These are phyloP conservation scores for Leishmania mexicana DNA, from an alignment of 208 protist genomes.

Conservation along the genomic window DNA sequence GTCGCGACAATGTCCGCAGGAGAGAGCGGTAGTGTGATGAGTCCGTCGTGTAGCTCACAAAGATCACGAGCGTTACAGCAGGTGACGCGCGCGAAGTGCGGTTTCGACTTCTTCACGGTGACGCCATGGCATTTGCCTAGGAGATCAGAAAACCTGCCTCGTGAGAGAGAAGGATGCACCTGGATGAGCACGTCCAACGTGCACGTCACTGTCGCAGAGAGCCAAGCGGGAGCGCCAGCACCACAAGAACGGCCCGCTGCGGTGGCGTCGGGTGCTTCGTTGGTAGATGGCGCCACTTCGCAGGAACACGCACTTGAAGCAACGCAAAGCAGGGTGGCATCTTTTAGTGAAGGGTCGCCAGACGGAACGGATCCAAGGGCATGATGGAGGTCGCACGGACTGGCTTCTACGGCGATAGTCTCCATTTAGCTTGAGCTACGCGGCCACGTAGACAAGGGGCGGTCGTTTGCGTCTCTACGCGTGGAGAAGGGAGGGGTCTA, in stretches of 20 bases:
- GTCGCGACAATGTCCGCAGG: conserved; percentile 10
- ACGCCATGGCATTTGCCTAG: conserved; percentile 19
- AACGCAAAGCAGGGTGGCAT: background rate
- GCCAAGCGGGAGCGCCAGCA: conserved; percentile 9
- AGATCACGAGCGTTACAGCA: conserved; percentile 7
- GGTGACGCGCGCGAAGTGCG: conserved; percentile 10
- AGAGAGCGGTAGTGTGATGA: conserved; percentile 8
- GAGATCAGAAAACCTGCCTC: background rate
- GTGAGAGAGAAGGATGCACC: background rate
- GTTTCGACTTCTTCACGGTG: background rate
- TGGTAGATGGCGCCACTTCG: background rate
- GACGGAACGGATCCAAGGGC: background rate
- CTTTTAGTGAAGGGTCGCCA: conserved; percentile 7
- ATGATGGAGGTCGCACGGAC: conserved; percentile 18
- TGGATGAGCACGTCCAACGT: conserved; percentile 16
- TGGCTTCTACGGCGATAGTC: background rate
- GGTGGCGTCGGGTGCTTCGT: background rate
- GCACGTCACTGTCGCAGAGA: conserved; percentile 25
- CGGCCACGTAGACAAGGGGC: background rate
- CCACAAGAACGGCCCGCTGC: background rate
- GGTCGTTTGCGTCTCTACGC: background rate
- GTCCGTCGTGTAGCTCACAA: background rate
- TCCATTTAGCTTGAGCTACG: conserved; percentile 15
- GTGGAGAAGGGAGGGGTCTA: background rate
- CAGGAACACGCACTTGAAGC: conserved; percentile 1